Conservation (phyloP, 2,329 filamentous ascomycete genomes). For the Calycina herbarum region DNA sequence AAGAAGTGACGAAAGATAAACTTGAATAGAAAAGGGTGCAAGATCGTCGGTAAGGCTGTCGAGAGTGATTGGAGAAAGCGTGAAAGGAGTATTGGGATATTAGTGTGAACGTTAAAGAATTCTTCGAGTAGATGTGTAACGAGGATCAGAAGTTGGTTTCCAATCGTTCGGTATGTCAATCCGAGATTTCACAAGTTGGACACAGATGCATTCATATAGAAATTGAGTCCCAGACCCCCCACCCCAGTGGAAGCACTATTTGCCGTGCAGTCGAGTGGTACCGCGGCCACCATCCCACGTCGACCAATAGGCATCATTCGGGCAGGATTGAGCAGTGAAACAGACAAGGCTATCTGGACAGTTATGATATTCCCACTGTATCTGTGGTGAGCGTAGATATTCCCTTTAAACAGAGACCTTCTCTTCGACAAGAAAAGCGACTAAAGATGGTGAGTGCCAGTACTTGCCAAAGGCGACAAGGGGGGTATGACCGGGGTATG, state of each 20-base stretch:
- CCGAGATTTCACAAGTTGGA: slow-evolving; percentile 26
- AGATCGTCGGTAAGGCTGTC: slow-evolving; percentile 3
- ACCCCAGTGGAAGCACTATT: slow-evolving; percentile 26
- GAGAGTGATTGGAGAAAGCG: background rate
- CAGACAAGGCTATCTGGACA: slow-evolving; percentile 27
- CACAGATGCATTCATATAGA: slow-evolving; percentile 34
- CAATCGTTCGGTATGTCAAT: slow-evolving; percentile 27
- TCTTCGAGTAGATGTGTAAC: slow-evolving; percentile 22
- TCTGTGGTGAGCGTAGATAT: slow-evolving; percentile 8
- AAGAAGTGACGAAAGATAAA: slow-evolving; percentile 6
- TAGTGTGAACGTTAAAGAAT: background rate
- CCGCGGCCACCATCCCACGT: slow-evolving; percentile 29
- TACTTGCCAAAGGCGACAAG: slow-evolving; percentile 31
- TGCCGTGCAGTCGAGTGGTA: slow-evolving; percentile 24
- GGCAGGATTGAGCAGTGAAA: slow-evolving; percentile 31
- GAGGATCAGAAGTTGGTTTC: slow-evolving; percentile 22
- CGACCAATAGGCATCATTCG: slow-evolving; percentile 31
- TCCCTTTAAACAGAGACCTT: slow-evolving; percentile 15
- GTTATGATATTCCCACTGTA: slow-evolving; percentile 24
- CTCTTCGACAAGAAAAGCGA: slow-evolving; percentile 10
- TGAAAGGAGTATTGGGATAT: background rate
- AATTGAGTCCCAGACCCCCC: slow-evolving; percentile 27
- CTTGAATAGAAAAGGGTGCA: background rate
- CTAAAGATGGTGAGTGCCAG: slow-evolving; percentile 32
- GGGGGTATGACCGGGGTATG: slow-evolving; percentile 29